Evolutionary conservation across 2,329 filamentous ascomycete species (phyloP), one percentile per base, ranked within the genome.

Genomic region (Colletotrichum coccodes): DNA sequence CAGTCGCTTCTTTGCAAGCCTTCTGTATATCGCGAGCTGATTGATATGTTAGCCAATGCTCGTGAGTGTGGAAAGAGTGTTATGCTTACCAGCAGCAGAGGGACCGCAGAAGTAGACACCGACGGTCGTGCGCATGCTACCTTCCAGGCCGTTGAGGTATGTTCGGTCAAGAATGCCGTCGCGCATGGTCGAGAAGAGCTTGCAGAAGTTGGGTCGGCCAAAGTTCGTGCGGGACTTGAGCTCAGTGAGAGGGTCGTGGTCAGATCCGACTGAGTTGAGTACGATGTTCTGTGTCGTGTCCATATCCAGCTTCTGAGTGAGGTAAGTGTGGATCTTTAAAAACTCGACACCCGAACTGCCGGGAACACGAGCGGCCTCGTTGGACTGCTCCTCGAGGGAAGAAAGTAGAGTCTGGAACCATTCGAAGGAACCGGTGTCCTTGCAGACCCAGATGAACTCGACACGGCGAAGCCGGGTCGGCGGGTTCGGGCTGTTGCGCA

Each of bases 401-500:
- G 93, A 93, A 18, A 99, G 88, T 1, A 99, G 90, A 1, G 93
- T 94, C 79, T 99, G 96, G 86, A 99, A 98, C 96, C 96, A 99
- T 82, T 98, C 96, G 76, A 99, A 99, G 0, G 95, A 97, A 38
- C 89, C 92, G 0, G 95, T 97, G 77, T 98, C 95, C 80, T 93
- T 96, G 87, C 95, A 98, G 59, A 98, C 92, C 96, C 96, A 99
- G 84, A 99, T 97, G 82, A 99, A 99, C 80, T 99, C 96, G 36
- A 99, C 95, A 79, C 96, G 92, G 68, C 94, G 93, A 53, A 99
- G 91, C 77, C 95, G 93, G 57, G 89, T 90, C 1, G 95, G 95
- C 28, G 95, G 94, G 83, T 98, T 96, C 8, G 95, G 95, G 18
- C 91, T 90, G 72, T 96, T 92, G 71, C 96, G 94, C 76, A 97